These are phyloP conservation scores for Zygotorulaspora chibaensis DNA, from an alignment of 805 yeast genomes.

Conservation along the genomic window DNA sequence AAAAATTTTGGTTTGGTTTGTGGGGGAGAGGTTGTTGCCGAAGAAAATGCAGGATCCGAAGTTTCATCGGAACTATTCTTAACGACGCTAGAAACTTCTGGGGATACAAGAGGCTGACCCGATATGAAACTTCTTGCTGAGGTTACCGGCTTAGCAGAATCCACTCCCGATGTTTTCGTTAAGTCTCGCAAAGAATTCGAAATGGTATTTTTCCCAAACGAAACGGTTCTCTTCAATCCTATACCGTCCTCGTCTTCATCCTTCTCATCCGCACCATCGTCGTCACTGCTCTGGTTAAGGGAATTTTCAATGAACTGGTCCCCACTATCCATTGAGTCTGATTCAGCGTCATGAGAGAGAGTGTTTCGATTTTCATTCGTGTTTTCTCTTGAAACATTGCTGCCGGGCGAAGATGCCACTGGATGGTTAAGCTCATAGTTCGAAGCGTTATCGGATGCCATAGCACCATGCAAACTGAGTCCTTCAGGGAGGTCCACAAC, in stretches of 20 bases:
- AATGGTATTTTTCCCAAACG: slow-evolving; percentile 27
- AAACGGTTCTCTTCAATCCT: slow-evolving; percentile 25
- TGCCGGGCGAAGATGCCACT: slow-evolving; percentile 5
- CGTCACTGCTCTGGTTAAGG: slow-evolving; percentile 20
- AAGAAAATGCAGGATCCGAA: slow-evolving; percentile 1
- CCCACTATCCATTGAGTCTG: slow-evolving; percentile 24
- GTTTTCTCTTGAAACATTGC: slow-evolving; percentile 1
- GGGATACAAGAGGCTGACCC: slow-evolving; percentile 22
- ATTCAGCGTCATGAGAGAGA: slow-evolving; percentile 23
- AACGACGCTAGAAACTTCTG: slow-evolving; percentile 1
- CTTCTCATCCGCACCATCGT: slow-evolving; percentile 5
- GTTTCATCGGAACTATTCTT: not conserved
- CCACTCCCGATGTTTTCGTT: slow-evolving; percentile 10
- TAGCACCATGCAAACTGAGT: slow-evolving; percentile 32
- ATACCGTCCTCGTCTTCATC: slow-evolving; percentile 13
- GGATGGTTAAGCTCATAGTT: slow-evolving; percentile 15
- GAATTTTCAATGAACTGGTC: slow-evolving; percentile 30
- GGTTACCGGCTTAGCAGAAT: slow-evolving; percentile 10
- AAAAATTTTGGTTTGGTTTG: slow-evolving; percentile 9
- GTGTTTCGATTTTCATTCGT: slow-evolving; percentile 1
- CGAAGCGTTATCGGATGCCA: slow-evolving; percentile 24
- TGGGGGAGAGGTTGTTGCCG: slow-evolving; percentile 7
- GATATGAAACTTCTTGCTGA: slow-evolving; percentile 31
- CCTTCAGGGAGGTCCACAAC: slow-evolving; percentile 36
- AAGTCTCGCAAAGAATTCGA: slow-evolving; percentile 27